A percentile compares a stretch with the other conserved stretches of the same genome.
These are phyloP conservation scores for Gracilaria caudata DNA, from an alignment of 23 red algal species.

Conservation along the genomic window DNA sequence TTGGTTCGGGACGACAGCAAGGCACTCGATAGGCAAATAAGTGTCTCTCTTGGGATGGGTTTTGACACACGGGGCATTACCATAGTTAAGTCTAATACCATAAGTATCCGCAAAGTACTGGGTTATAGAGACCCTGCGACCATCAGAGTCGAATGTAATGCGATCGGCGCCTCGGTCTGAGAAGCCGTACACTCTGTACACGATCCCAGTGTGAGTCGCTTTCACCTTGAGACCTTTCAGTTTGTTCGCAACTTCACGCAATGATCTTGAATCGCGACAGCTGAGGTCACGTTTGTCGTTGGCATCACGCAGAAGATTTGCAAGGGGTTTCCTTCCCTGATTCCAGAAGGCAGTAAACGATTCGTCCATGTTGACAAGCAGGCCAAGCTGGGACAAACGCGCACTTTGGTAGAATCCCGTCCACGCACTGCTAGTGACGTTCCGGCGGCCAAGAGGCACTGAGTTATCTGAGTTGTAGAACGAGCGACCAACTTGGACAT, in stretches of 20 bases:
- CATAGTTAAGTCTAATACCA: conserved; percentile 8
- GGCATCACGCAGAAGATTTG: conserved; percentile 20
- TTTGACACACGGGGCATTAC: conserved; percentile 48
- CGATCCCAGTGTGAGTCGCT: conserved; percentile 50
- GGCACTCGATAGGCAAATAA: conserved; percentile 65
- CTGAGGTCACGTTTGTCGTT: conserved; percentile 38
- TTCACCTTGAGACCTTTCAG: conserved; percentile 39
- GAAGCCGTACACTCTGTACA: conserved; percentile 52
- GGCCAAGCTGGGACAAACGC: conserved; percentile 26
- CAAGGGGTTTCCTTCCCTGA: conserved; percentile 18
- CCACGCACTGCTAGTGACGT: conserved; percentile 54
- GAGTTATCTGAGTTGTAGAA: conserved; percentile 37
- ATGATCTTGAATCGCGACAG: conserved; percentile 13
- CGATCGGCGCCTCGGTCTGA: conserved; percentile 46
- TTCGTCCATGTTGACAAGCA: conserved; percentile 58
- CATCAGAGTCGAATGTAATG: conserved; percentile 59
- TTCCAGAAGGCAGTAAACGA: conserved; percentile 73
- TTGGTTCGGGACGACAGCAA: conserved; percentile 63
- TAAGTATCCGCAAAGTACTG: conserved; percentile 60
- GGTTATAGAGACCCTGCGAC: conserved; percentile 38
- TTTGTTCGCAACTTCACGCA: background rate
- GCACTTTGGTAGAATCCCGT: conserved; percentile 70
- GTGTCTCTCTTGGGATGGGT: conserved; percentile 52
- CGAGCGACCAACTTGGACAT: conserved; percentile 69
- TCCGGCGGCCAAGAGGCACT: conserved; percentile 3